Evolutionary conservation across 176 grass and related monocot genomes (phyloP), one percentile per base, ranked within the genome.

Genomic region (Eleusine indica): DNA sequence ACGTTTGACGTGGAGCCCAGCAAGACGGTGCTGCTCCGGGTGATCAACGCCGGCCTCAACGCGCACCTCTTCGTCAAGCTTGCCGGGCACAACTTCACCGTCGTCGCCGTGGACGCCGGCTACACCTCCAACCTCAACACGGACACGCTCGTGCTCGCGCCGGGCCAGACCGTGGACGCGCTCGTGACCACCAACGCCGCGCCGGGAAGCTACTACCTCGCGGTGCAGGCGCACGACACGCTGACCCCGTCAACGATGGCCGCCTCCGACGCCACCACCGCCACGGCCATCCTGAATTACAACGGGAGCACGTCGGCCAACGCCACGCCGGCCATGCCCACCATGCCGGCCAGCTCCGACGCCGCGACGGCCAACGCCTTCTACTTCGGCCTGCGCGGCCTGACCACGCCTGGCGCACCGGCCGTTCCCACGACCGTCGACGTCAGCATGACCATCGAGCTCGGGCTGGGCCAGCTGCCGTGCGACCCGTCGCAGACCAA

Each of bases 121-220:
- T 97, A 97, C 85, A 94, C 89, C 48, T 64, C 89, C 42, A 91
- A 89, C 46, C 87, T 87, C 58, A 82, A 73, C 57, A 97, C 92
- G 11, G 92, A 97, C 76, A 86, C 89, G 46, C 82, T 97, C 14
- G 90, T 97, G 79, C 66, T 97, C 18, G 82, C 92, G 42, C 90
- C 94, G 39, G 94, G 94, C 0, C 92, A 97, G 62, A 92, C 94
- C 63, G 92, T 97, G 61, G 92, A 94, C 81, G 85, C 89, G 79
- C 88, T 97, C 17, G 85, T 97, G 76, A 39, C 46, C 39, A 83
- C 92, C 7, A 69, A 4, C 73, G 88, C 94, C 43, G 25, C 81
- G 9, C 70, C 90, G 6, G 86, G 83, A 21, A 80, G 83, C 74
- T 97, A 97, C 80, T 97, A 92, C 84, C 91, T 97, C 65, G 94